Evolutionary conservation across 331 rosid genomes (phyloP).

Genomic region (Erythrophleum ivorense): DNA sequence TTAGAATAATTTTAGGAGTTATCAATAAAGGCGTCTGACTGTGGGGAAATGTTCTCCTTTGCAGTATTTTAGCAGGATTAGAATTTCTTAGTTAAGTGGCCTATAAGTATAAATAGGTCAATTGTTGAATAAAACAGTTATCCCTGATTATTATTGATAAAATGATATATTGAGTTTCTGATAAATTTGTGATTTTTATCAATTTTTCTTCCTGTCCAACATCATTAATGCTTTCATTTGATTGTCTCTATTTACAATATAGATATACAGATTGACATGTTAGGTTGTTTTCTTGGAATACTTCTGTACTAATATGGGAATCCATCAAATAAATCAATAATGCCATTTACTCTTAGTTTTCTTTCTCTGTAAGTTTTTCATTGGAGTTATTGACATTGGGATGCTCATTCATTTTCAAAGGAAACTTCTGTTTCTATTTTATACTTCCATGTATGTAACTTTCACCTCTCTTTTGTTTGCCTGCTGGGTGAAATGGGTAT

Average conservation of each 20-base stretch:
- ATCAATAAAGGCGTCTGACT: neutral
- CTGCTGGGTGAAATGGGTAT: neutral
- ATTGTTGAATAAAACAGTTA: neutral
- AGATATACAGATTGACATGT: neutral
- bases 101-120: neutral
- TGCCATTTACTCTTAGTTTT: neutral
- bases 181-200: neutral
- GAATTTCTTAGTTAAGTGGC: neutral
- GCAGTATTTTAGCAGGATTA: neutral
- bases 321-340: neutral
- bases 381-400: constrained; percentile 29
- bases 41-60: neutral
- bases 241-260: neutral
- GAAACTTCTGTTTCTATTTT: neutral
- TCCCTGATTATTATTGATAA: too few species aligned
- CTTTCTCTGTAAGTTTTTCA: neutral
- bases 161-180: neutral
- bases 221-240: constrained; percentile 1
- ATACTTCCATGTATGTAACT: neutral
- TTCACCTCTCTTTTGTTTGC: neutral
- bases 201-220: neutral
- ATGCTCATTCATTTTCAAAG: constrained; percentile 2
- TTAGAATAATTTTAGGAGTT: neutral
- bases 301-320: neutral
- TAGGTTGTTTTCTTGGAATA: neutral